A percentile compares a stretch with the other conserved stretches of the same genome.
Conservation (phyloP, 306 rosid genomes). For the Hippophae gyantsensis region DNA sequence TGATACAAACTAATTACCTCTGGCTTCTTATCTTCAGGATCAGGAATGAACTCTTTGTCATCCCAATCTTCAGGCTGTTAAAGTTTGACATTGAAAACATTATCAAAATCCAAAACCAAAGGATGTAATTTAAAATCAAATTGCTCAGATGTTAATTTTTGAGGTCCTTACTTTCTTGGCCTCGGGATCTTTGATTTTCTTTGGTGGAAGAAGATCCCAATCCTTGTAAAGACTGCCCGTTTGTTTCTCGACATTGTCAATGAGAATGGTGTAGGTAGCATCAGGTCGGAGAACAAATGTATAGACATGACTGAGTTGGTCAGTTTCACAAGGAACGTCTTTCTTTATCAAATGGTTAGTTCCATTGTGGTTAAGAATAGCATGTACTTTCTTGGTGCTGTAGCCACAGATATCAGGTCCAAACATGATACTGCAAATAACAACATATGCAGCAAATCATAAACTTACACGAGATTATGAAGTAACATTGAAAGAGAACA, state of each 20-base stretch:
- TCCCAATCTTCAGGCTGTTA: conserved; percentile 99
- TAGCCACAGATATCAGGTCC: conserved; percentile 99
- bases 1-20: conserved; percentile 40
- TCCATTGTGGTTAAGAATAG: conserved; percentile 68
- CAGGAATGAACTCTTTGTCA: conserved; percentile 88
- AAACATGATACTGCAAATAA: conserved; percentile 80
- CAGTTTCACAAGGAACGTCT: conserved; percentile 99
- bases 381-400: conserved; percentile 97
- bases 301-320: conserved; percentile 88
- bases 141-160: neutral
- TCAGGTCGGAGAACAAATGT: conserved; percentile 89
- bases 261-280: conserved; percentile 86
- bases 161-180: conserved; percentile 60
- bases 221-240: conserved; percentile 85
- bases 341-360: conserved; percentile 92
- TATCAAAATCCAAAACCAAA: conserved; percentile 14
- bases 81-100: conserved; percentile 10
- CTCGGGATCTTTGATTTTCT: conserved; percentile 87
- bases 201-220: conserved; percentile 92
- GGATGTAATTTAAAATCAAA: neutral
- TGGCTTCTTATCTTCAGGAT: conserved; percentile 94
- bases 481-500: neutral
- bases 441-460: conserved; percentile 19
- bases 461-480: neutral
- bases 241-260: conserved; percentile 94